phyloP scores from a whole-genome alignment of 495 filamentous ascomycete species.

The Hypoxylon lienhwacheense region DNA sequence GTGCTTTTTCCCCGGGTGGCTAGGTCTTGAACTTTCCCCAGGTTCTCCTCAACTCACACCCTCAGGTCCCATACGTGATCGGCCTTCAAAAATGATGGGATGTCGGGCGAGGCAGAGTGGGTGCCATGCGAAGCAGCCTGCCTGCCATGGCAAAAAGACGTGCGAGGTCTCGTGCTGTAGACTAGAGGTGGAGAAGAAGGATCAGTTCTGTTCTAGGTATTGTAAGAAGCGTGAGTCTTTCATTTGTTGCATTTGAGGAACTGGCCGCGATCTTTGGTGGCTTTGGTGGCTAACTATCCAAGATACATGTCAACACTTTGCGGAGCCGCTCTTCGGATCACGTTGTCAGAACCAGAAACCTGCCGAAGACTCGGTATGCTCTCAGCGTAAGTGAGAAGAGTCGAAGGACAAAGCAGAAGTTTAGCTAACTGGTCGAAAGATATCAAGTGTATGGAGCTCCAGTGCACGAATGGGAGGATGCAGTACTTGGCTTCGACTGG shows the following conservation, averaged over 20 bases:
- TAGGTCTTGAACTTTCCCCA: too few species aligned
- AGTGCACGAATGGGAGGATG: conserved; percentile 18
- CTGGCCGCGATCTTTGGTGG: neutral
- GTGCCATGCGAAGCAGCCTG: neutral
- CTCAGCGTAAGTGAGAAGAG: conserved; percentile 8
- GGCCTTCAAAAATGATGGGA: neutral
- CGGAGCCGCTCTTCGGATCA: neutral
- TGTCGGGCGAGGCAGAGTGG: neutral
- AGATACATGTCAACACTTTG: conserved; percentile 26
- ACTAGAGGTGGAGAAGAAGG: neutral
- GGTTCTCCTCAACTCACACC: too few species aligned
- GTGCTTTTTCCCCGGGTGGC: too few species aligned
- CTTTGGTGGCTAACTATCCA: neutral
- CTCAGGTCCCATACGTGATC: too few species aligned
- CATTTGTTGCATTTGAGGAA: neutral
- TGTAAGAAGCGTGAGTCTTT: conserved; percentile 23
- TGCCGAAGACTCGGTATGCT: conserved; percentile 14
- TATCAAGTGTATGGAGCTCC: neutral
- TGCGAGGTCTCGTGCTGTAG: conserved; percentile 6
- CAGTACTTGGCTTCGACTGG: conserved; percentile 21
- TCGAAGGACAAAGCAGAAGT: neutral
- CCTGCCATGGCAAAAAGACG: neutral
- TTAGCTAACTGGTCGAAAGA: conserved; percentile 12
- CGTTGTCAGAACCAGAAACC: conserved; percentile 8
- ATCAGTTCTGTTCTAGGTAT: conserved; percentile 2